Percentiles rank a stretch among this genome's conserved stretches.
These are phyloP conservation scores for Panaeolus papilionaceus DNA, from an alignment of 768 basidiomycete species.

Conservation along the genomic window DNA sequence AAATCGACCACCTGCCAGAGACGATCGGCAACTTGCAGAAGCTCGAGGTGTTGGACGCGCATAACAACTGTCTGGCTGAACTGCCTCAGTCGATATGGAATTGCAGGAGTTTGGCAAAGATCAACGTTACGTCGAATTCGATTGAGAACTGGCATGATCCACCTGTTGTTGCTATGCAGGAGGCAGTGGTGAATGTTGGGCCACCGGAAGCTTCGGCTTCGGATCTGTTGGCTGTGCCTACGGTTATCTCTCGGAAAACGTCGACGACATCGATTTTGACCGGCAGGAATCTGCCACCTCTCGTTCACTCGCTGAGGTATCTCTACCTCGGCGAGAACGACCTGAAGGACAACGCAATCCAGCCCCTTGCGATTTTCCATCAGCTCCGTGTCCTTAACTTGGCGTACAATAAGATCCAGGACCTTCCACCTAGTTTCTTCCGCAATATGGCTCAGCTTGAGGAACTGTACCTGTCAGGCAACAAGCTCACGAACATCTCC, in stretches of 20 bases:
- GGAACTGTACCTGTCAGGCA: slow-evolving; percentile 95
- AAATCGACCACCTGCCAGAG: slow-evolving; percentile 75
- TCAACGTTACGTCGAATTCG: slow-evolving; percentile 92
- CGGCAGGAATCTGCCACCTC: slow-evolving; percentile 34
- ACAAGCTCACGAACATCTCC: slow-evolving; percentile 88
- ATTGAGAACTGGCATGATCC: slow-evolving; percentile 77
- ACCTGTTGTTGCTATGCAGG: slow-evolving; percentile 33
- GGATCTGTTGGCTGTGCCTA: slow-evolving; percentile 21
- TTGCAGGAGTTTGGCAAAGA: slow-evolving; percentile 69
- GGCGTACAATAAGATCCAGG: slow-evolving; percentile 93
- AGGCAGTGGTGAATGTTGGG: slow-evolving; percentile 18
- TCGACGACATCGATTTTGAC: slow-evolving; percentile 36
- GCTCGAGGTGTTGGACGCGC: slow-evolving; percentile 81
- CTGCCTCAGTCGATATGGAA: slow-evolving; percentile 84
- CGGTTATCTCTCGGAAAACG: slow-evolving; percentile 36
- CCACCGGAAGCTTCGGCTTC: neutral
- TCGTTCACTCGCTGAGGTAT: slow-evolving; percentile 74
- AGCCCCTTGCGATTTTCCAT: slow-evolving; percentile 74
- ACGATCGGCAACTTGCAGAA: slow-evolving; percentile 79
- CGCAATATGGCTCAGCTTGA: slow-evolving; percentile 72
- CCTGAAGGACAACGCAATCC: slow-evolving; percentile 80
- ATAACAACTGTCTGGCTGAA: slow-evolving; percentile 87
- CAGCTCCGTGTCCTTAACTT: slow-evolving; percentile 87
- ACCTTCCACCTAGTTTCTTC: slow-evolving; percentile 82
- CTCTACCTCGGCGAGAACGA: slow-evolving; percentile 92